Base-by-base conservation (phyloP, 305 asterid species). In the Ilex paraguariensis region DNA sequence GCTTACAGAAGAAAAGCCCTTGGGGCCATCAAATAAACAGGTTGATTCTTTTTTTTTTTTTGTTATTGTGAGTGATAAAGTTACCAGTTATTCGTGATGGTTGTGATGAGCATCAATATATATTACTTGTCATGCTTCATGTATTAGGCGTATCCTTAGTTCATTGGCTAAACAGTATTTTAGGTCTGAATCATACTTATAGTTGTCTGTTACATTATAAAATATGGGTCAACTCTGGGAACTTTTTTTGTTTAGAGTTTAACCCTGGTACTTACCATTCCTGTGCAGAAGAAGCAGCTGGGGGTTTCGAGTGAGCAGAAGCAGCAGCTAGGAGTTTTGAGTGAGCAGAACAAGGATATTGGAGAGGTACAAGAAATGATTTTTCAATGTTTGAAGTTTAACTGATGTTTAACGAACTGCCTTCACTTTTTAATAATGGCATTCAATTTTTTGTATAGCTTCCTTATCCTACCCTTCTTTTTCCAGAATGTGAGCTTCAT, bases 11-110 rank as follows among this genome's bases (percentile, higher is more conserved):
- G 82, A 65, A 74, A 82, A 76, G 66, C 68, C 76, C 61, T 30
- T 66, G 56, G 83, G 70, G 49, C 42, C 79, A 70, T 70, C 88
- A 65, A 82, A 75, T 69, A 82, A 86, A 66, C 81, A 68, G 93
- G 98, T 87, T 58, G 62, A 68, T 46, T 68, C 66, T 62, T 42
- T 71, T 60, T 21, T 21, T 21, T 21, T 21, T 21, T 64, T 54
- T 63, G 31, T 60, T 36, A 36, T 36, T 36, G 9, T 36, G 28
- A 21, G 28, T 21, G 28, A 21, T 21, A 21, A 21, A 21, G 28
- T 21, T 1, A 21, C 28, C 28, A 21, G 28, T 21, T 21, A 21
- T 21, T 21, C 28, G 2, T 21, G 28, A 2, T 0, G 28, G 28
- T 21, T 21, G 28, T 21, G 28, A 21, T 21, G 28, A 21, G 28